Evolutionary conservation across 2,329 filamentous ascomycete genomes (phyloP).

Genomic region (Penicillium sp.): DNA sequence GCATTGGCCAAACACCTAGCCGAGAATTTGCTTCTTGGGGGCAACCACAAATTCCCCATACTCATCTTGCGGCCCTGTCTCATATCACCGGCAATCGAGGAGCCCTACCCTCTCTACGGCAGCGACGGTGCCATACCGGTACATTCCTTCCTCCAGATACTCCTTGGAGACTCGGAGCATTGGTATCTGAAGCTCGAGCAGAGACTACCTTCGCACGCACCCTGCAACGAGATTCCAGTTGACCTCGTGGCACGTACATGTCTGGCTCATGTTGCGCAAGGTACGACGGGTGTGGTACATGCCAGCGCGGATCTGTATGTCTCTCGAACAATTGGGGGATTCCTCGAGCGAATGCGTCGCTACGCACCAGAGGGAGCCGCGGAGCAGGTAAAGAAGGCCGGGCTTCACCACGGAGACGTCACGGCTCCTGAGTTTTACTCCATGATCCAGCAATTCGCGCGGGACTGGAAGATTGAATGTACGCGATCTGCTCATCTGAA

Average conservation of each 20-base stretch:
- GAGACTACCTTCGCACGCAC: not conserved
- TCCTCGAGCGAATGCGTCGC: not conserved
- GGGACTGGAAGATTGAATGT: conserved; percentile 8
- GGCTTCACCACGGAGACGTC: not conserved
- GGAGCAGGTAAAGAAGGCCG: not conserved
- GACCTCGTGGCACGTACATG: conserved; percentile 13
- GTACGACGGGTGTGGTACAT: conserved; percentile 12
- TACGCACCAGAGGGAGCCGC: not conserved
- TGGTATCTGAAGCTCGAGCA: not conserved
- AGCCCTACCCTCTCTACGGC: conserved; percentile 15
- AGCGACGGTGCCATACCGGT: conserved; percentile 11
- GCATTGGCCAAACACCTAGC: conserved; percentile 14
- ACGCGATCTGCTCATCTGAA: conserved; percentile 1
- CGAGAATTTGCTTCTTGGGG: conserved; percentile 8
- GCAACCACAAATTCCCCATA: conserved; percentile 1
- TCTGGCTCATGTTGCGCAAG: conserved; percentile 11
- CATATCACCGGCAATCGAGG: conserved; percentile 14
- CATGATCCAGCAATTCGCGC: conserved; percentile 5
- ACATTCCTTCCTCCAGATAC: conserved; percentile 8
- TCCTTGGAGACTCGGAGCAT: conserved; percentile 3
- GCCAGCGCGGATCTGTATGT: conserved; percentile 6
- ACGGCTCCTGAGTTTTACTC: conserved; percentile 1
- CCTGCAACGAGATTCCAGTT: conserved; percentile 16
- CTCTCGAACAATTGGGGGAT: not conserved
- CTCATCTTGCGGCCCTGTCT: conserved; percentile 13